phyloP scores from a whole-genome alignment of 176 grass and related monocot species.

The Puya raimondii region DNA sequence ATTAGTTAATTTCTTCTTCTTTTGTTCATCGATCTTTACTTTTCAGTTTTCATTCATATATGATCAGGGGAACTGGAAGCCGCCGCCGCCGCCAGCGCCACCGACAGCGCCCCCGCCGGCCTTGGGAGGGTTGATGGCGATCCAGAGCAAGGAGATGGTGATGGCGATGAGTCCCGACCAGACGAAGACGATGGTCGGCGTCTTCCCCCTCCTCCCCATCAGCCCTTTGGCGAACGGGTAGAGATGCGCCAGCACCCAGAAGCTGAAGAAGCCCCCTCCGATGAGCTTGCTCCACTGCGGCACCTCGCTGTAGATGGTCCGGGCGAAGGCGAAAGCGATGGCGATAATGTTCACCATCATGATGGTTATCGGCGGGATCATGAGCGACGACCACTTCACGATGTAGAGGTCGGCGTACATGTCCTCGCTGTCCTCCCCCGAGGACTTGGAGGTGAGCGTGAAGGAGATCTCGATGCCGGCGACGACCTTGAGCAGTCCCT shows the following conservation, averaged over 20 bases:
- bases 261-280: conserved; percentile 81
- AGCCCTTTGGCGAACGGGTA: conserved; percentile 80
- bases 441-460: conserved; percentile 67
- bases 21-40: too few relatives aligned
- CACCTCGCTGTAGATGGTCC: conserved; percentile 61
- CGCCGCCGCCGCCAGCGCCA: background rate
- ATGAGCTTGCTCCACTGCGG: conserved; percentile 81
- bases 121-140: conserved; percentile 64
- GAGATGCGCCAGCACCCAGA: conserved; percentile 80
- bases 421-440: conserved; percentile 59
- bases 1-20: too few relatives aligned
- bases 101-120: background rate
- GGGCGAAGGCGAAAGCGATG: conserved; percentile 66
- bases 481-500: conserved; percentile 66
- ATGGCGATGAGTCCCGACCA: conserved; percentile 73
- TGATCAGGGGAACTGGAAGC: conserved; percentile 65
- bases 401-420: conserved; percentile 75
- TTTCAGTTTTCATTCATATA: too few relatives aligned
- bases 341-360: conserved; percentile 91
- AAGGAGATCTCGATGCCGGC: conserved; percentile 91
- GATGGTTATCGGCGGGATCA: conserved; percentile 77
- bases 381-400: conserved; percentile 72
- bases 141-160: conserved; percentile 70
- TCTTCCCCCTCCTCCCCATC: conserved; percentile 75
- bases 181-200: conserved; percentile 83